These are phyloP conservation scores for Arthroderma sp. DNA, from an alignment of 2,329 filamentous ascomycete genomes.

Conservation along the genomic window DNA sequence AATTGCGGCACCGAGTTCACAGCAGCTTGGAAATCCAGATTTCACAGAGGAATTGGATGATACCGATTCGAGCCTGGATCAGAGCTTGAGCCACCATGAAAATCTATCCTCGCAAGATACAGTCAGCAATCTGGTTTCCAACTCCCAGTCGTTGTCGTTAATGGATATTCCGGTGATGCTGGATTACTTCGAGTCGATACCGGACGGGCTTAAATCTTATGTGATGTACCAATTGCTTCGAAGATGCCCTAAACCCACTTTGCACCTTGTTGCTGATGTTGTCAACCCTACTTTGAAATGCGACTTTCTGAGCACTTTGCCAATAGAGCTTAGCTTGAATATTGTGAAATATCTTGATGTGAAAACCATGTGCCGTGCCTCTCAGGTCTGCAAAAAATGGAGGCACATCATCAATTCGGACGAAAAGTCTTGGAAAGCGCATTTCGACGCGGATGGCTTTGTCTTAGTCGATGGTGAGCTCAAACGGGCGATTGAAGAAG, in stretches of 20 bases:
- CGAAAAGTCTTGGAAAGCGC: slow-evolving; percentile 88
- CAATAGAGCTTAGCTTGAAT: slow-evolving; percentile 74
- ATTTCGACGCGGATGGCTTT: slow-evolving; percentile 77
- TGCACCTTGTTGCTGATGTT: slow-evolving; percentile 77
- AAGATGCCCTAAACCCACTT: slow-evolving; percentile 71
- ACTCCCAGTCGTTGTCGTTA: slow-evolving; percentile 28
- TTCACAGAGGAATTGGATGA: slow-evolving; percentile 29
- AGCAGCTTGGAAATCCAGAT: slow-evolving; percentile 30
- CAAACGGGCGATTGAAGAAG: slow-evolving; percentile 71
- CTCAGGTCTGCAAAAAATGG: slow-evolving; percentile 92
- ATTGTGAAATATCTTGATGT: slow-evolving; percentile 77
- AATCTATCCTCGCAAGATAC: too few relatives aligned
- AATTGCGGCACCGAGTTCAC: slow-evolving; percentile 59
- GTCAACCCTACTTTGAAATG: slow-evolving; percentile 92
- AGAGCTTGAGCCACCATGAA: slow-evolving; percentile 32
- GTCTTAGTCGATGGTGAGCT: slow-evolving; percentile 67
- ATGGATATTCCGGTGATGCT: slow-evolving; percentile 78
- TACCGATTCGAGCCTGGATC: slow-evolving; percentile 32
- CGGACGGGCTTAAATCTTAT: slow-evolving; percentile 81
- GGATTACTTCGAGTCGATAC: slow-evolving; percentile 81
- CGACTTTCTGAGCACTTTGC: slow-evolving; percentile 75
- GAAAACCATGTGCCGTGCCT: slow-evolving; percentile 73
- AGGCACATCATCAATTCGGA: slow-evolving; percentile 80
- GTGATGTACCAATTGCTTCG: slow-evolving; percentile 93
- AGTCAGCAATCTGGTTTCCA: background rate